A percentile compares a stretch with the other conserved stretches of the same genome.
Evolutionary conservation across 345 rosid genomes (phyloP).

Genomic region (Jatropha curcas): DNA sequence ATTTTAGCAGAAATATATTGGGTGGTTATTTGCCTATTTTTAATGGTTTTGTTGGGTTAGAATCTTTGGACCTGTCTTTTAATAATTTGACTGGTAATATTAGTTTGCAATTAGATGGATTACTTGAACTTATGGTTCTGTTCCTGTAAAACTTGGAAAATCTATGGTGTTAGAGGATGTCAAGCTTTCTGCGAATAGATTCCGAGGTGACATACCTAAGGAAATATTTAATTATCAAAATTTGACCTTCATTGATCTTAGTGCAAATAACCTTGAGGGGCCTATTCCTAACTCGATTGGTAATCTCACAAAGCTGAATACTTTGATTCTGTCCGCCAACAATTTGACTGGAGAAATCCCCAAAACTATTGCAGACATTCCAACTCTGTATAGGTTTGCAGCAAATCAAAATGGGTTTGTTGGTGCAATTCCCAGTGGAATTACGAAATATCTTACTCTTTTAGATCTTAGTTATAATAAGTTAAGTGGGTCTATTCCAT

Average conservation of each 20-base stretch:
- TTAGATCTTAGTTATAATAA: conserved; percentile 64
- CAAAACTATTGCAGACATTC: conserved; percentile 36
- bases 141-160: conserved; percentile 45
- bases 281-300: conserved; percentile 49
- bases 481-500: conserved; percentile 47
- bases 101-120: conserved; percentile 41
- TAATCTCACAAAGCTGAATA: conserved; percentile 44
- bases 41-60: conserved; percentile 46
- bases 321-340: conserved; percentile 55
- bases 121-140: conserved; percentile 47
- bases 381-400: conserved; percentile 55
- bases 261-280: conserved; percentile 47
- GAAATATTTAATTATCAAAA: conserved; percentile 37
- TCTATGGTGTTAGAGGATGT: conserved; percentile 45
- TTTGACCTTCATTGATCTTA: conserved; percentile 52
- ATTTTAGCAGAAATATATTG: conserved; percentile 52
- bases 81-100: conserved; percentile 41
- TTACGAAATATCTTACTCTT: conserved; percentile 40
- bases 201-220: conserved; percentile 52
- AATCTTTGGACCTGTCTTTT: conserved; percentile 56
- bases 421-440: conserved; percentile 48
- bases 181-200: conserved; percentile 37
- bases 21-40: conserved; percentile 48
- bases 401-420: conserved; percentile 52
- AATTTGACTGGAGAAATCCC: conserved; percentile 49